A percentile compares a stretch with the other conserved stretches of the same genome.
Evolutionary conservation across 2,329 filamentous ascomycete genomes (phyloP).

Genomic region (Fusarium humuli): DNA sequence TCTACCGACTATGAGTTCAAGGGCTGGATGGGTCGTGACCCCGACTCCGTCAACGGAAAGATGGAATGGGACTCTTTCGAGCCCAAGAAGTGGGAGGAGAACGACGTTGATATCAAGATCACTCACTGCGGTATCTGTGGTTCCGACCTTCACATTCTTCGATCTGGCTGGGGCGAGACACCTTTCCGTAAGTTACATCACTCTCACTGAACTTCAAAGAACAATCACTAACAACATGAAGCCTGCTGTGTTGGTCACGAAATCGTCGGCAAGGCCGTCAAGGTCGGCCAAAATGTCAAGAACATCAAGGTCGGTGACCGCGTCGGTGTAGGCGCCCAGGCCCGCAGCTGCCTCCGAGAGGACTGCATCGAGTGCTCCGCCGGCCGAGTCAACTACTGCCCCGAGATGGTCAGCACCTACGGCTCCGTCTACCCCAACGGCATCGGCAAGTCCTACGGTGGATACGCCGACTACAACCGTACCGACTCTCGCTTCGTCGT

Average conservation of each 20-base stretch:
- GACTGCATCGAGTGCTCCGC: conserved; percentile 56
- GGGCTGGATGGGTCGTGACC: conserved; percentile 61
- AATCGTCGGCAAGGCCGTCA: conserved; percentile 69
- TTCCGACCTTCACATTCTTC: conserved; percentile 67
- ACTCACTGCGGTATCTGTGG: conserved; percentile 75
- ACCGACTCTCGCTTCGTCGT: conserved; percentile 58
- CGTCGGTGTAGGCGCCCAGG: conserved; percentile 72
- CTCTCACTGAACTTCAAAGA: neutral
- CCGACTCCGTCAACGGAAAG: conserved; percentile 58
- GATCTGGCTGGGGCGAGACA: conserved; percentile 61
- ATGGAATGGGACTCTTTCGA: conserved; percentile 66
- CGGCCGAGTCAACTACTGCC: conserved; percentile 58
- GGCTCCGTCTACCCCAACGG: conserved; percentile 63
- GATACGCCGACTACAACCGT: conserved; percentile 53
- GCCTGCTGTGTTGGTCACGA: conserved; percentile 72
- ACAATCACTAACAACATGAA: conserved; percentile 17
- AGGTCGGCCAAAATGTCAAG: conserved; percentile 61
- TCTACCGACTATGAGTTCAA: conserved; percentile 60
- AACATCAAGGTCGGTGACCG: conserved; percentile 70
- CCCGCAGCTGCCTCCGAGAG: conserved; percentile 61
- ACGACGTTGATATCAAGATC: conserved; percentile 72
- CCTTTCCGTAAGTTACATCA: conserved; percentile 52
- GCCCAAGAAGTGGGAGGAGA: conserved; percentile 72
- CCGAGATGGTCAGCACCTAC: conserved; percentile 61
- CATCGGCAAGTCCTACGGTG: conserved; percentile 58